Evolutionary conservation across 139 green algal species (phyloP), one percentile per base, ranked within the genome.

Genomic region (Nannochloris sp.): DNA sequence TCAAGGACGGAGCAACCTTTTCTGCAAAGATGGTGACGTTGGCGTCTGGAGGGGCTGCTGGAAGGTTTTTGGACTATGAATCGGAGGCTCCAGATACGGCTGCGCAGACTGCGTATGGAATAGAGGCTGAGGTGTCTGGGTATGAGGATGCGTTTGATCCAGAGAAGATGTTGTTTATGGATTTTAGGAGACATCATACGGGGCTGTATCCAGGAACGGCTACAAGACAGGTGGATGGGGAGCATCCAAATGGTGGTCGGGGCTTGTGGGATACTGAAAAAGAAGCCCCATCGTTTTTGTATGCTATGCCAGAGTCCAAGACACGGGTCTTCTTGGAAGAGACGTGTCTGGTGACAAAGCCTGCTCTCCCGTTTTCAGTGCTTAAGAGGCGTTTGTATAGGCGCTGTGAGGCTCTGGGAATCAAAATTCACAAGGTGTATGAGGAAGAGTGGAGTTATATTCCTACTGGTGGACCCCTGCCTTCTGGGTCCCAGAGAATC

Each of bases 111-210:
- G 93, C 93, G 10, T 99, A 96, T 68, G 93, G 93, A 50, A 95
- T 98, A 40, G 75, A 96, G 31, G 83, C 78, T 60, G 83, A 70
- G 60, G 66, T 78, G 59, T 65, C 64, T 54, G 66, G 85, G 16
- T 95, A 94, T 60, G 62, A 75, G 0, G 67, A 74, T 0, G 68
- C 60, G 2, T 95, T 89, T 68, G 76, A 83, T 15, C 23, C 40
- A 0, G 63, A 78, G 18, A 83, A 77, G 12, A 99, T 99, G 93
- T 69, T 98, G 44, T 98, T 99, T 81, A 99, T 99, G 93, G 93
- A 99, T 86, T 99, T 95, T 89, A 68, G 92, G 8, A 86, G 97
- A 60, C 81, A 89, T 67, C 90, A 98, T 78, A 81, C 89, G 0
- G 60, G 72, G 4, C 57, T 79, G n/a, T 72, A 73, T 29, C 44